These are phyloP conservation scores for Papiliotrema nemorosa DNA, from an alignment of 1,284 basidiomycete species.

Conservation along the genomic window DNA sequence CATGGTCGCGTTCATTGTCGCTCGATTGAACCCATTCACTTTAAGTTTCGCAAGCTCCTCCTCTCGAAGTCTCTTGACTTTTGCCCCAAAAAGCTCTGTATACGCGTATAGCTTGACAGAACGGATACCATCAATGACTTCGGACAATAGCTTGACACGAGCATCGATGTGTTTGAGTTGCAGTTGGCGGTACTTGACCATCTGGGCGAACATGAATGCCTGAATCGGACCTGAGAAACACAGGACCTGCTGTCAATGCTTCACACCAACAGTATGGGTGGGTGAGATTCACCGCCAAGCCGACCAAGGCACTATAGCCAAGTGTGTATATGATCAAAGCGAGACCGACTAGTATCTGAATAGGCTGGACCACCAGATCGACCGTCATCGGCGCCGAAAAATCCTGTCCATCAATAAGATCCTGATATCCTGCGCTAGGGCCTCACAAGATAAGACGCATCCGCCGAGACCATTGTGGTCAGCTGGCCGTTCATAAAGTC, in stretches of 20 bases:
- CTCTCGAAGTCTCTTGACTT: slow-evolving; percentile 55
- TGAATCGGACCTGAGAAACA: background rate
- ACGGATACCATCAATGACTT: slow-evolving; percentile 43
- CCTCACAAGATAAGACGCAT: slow-evolving; percentile 58
- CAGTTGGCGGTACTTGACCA: slow-evolving; percentile 64
- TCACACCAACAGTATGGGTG: slow-evolving; percentile 23
- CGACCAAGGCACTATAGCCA: slow-evolving; percentile 37
- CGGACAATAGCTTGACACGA: slow-evolving; percentile 41
- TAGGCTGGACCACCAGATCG: slow-evolving; percentile 53
- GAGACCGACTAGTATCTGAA: slow-evolving; percentile 60
- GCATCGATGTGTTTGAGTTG: slow-evolving; percentile 71
- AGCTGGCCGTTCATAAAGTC: slow-evolving; percentile 47
- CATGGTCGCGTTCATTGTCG: slow-evolving; percentile 32
- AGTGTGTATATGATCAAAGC: slow-evolving; percentile 60
- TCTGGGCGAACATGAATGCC: slow-evolving; percentile 59
- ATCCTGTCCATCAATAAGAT: no score
- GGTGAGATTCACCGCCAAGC: slow-evolving; percentile 50
- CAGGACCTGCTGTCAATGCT: slow-evolving; percentile 51
- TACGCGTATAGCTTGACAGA: slow-evolving; percentile 44
- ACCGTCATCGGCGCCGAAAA: slow-evolving; percentile 1
- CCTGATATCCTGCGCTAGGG: no score
- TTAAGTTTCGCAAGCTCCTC: slow-evolving; percentile 52
- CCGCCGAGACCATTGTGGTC: slow-evolving; percentile 67
- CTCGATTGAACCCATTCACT: slow-evolving; percentile 38
- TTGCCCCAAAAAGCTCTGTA: slow-evolving; percentile 59